These are phyloP conservation scores for Fragilaria radians DNA, from an alignment of 108 stramenopile species.

Conservation along the genomic window DNA sequence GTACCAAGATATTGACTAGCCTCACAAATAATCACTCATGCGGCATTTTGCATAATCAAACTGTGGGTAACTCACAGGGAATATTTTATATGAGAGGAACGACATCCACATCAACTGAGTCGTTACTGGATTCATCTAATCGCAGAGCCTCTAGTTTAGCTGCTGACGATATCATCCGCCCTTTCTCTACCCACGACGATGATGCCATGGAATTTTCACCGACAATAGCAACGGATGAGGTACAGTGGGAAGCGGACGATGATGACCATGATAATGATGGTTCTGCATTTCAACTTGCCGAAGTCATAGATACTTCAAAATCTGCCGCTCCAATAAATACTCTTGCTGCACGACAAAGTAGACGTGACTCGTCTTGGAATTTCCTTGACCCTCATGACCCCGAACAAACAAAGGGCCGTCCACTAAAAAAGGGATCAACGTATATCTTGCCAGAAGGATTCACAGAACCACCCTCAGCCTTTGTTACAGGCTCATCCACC, in stretches of 20 bases:
- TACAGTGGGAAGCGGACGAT: slow-evolving; percentile 15
- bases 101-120: too few species aligned
- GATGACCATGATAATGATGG: slow-evolving; percentile 17
- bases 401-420: slow-evolving; percentile 20
- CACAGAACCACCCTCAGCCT: slow-evolving; percentile 47
- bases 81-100: slow-evolving; percentile 10
- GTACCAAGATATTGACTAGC: not conserved
- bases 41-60: slow-evolving; percentile 5
- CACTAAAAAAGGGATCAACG: slow-evolving; percentile 69
- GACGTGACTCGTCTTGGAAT: slow-evolving; percentile 30
- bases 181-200: slow-evolving; percentile 32
- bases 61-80: slow-evolving; percentile 14
- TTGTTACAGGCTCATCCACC: slow-evolving; percentile 71
- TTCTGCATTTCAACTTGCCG: slow-evolving; percentile 3
- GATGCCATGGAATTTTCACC: not conserved
- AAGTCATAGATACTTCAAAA: not conserved
- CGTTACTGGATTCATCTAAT: not conserved
- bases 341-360: not conserved
- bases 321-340: not conserved
- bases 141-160: not conserved
- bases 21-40: not conserved
- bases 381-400: slow-evolving; percentile 82
- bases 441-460: slow-evolving; percentile 67
- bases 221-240: too few species aligned
- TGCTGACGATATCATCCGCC: slow-evolving; percentile 5